A percentile compares a stretch with the other conserved stretches of the same genome.
phyloP scores from a whole-genome alignment of 331 rosid species.

The Malus hybrid region DNA sequence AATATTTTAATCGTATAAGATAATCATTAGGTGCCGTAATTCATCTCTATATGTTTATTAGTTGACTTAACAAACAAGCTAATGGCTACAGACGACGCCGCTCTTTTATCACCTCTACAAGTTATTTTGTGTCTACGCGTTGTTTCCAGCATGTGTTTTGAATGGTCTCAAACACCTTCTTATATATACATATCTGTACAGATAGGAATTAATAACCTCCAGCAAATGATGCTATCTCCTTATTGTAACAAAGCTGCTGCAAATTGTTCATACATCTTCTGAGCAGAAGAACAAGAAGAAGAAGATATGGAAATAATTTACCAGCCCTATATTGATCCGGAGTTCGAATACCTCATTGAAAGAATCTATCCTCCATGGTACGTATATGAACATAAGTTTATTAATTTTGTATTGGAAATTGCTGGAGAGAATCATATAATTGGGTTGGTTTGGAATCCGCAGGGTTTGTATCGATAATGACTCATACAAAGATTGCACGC shows the following conservation, averaged over 20 bases:
- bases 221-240: not conserved
- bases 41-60: not conserved
- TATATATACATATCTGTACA: not conserved
- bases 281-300: not conserved
- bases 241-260: not conserved
- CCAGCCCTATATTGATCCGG: conserved; percentile 53
- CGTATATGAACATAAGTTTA: not conserved
- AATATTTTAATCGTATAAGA: not conserved
- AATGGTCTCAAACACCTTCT: not conserved
- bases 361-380: conserved; percentile 93
- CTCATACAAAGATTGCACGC: conserved; percentile 54
- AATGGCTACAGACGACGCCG: conserved; percentile 4
- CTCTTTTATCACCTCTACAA: conserved; percentile 1
- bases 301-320: conserved; percentile 48
- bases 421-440: not conserved
- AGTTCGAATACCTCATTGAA: conserved; percentile 66
- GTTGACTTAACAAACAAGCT: conserved; percentile 2
- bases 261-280: not conserved
- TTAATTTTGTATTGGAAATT: not conserved
- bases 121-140: conserved; percentile 9
- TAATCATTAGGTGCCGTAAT: not conserved
- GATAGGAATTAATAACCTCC: not conserved
- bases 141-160: conserved; percentile 4
- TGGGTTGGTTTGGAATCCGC: conserved; percentile 13
- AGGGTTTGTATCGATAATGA: conserved; percentile 88